Percentiles rank a stretch among this genome's conserved stretches.
Conservation (phyloP, 352 stramenopile genomes). For the Phytophthora brassicae region DNA sequence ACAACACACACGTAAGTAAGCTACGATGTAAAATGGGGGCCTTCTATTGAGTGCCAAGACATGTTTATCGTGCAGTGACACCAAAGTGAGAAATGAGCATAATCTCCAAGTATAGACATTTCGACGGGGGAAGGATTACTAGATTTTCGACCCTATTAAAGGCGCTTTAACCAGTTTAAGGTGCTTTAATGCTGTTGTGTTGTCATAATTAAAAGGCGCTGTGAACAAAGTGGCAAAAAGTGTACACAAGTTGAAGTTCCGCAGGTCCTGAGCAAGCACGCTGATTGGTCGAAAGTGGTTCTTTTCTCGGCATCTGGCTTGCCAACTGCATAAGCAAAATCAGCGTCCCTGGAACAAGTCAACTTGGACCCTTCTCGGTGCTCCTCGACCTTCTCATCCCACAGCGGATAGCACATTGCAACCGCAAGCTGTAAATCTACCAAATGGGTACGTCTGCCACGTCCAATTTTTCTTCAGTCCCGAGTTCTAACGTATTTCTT, state of each 20-base stretch:
- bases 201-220: too few relatives aligned
- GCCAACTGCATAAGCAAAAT: not conserved
- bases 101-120: too few relatives aligned
- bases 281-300: slow-evolving; percentile 10
- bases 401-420: not conserved
- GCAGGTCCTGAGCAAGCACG: slow-evolving; percentile 3
- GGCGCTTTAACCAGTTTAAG: too few relatives aligned
- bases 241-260: slow-evolving; percentile 24
- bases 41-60: too few relatives aligned
- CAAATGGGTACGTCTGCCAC: slow-evolving; percentile 12
- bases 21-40: too few relatives aligned
- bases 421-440: not conserved
- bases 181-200: too few relatives aligned
- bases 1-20: too few relatives aligned
- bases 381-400: too few relatives aligned
- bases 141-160: too few relatives aligned
- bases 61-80: too few relatives aligned
- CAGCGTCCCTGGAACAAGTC: slow-evolving; percentile 9
- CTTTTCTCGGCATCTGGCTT: slow-evolving; percentile 18
- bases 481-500: slow-evolving; percentile 5
- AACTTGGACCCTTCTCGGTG: not conserved
- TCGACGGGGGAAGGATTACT: too few relatives aligned
- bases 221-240: slow-evolving; percentile 10
- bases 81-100: too few relatives aligned
- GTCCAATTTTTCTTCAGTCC: not conserved